Evolutionary conservation across 108 stramenopile genomes (phyloP), one percentile per base, ranked within the genome.

Genomic region (Pseudonitzschia pungens): DNA sequence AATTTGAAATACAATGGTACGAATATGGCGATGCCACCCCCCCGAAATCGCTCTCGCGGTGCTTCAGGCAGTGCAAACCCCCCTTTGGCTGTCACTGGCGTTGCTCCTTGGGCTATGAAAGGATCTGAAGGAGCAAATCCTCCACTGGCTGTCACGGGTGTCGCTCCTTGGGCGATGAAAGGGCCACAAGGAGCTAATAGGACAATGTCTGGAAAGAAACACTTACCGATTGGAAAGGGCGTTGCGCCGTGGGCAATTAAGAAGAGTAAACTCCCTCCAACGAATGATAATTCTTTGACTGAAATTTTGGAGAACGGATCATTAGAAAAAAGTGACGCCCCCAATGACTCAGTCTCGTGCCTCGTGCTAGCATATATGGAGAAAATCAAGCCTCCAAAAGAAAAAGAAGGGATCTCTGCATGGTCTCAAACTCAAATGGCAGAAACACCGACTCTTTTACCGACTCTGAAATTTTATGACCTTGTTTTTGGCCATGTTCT

Each of bases 401-500:
- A 86, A 41, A 75, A 73, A 11, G 77, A 76, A 32, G 88, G 89
- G 2, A 60, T 84, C 20, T 91, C 88, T 15, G 68, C 77, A 11
- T 95, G 94, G 94, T 84, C 90, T 21, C 81, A 84, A 67, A 86
- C 78, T 8, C 89, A 90, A 81, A 87, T 91, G 84, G 81, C 83
- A 42, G 90, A 91, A 74, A 82, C 81, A 6, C 94, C 94, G 43
- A 89, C 94, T 5, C 67, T 97, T 16, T 80, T 97, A 27, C 92
- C 96, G 0, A 78, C 87, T 48, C 74, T 99, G 31, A 97, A 95
- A 56, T 99, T 99, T 67, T 97, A 98, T 72, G 96, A 98, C 69
- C 82, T 99, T 51, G 97, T 99, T 14, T 98, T 99, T 78, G 98
- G 97, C 7, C 91, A 96, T 27, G 89, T 92, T 51, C 80, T 99